Conservation (phyloP, 768 basidiomycete genomes). For the Ramaria rubella region DNA sequence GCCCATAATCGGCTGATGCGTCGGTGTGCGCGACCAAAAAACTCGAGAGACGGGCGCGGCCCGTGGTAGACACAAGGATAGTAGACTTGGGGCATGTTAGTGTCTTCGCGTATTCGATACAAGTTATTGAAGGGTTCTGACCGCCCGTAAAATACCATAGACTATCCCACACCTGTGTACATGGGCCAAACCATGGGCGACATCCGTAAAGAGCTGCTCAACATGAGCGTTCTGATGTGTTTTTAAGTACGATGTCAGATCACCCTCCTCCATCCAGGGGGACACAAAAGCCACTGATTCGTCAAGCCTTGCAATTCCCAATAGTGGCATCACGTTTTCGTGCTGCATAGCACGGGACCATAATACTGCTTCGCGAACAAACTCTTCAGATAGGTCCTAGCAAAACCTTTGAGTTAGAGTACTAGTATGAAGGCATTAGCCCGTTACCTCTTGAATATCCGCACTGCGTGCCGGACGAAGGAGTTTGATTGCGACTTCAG, state of each 20-base stretch:
- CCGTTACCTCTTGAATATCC: neutral
- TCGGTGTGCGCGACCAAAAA: neutral
- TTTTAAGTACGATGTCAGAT: constrained; percentile 43
- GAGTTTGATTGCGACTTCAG: constrained; percentile 1
- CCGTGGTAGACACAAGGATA: neutral
- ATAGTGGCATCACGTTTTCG: constrained; percentile 45
- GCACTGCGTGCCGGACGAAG: neutral
- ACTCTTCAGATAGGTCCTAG: neutral
- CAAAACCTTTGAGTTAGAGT: neutral
- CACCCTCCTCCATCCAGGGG: constrained; percentile 57
- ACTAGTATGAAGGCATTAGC: neutral
- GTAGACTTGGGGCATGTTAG: neutral
- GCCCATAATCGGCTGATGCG: neutral
- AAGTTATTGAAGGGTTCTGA: neutral
- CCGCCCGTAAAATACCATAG: neutral
- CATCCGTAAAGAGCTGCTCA: constrained; percentile 36
- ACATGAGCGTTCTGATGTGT: constrained; percentile 35
- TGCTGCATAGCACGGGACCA: constrained; percentile 1
- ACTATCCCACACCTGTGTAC: neutral
- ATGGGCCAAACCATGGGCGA: neutral
- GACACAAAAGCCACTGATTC: constrained; percentile 60
- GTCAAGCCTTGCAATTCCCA: constrained; percentile 45
- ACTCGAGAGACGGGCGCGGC: constrained; percentile 7
- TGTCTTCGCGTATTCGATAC: neutral
- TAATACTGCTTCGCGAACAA: neutral